Evolutionary conservation across 2,329 filamentous ascomycete species (phyloP).

Genomic region (Xylariales sp.): DNA sequence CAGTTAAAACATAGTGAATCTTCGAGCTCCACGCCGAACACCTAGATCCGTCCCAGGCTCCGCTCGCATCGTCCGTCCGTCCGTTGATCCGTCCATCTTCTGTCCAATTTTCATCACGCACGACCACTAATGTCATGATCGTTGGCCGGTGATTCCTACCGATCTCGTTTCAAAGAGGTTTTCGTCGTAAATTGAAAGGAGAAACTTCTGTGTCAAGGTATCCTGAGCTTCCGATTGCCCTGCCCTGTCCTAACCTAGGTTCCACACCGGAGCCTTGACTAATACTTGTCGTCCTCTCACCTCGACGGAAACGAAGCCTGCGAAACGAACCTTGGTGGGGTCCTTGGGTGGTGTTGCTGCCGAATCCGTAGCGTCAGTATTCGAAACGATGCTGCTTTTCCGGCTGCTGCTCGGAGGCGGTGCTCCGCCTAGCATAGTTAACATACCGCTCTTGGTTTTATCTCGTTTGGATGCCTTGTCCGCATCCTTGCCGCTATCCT

Average conservation of each 20-base stretch:
- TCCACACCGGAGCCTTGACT: constrained; percentile 71
- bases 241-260: constrained; percentile 35
- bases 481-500: constrained; percentile 32
- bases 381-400: constrained; percentile 30
- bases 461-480: constrained; percentile 33
- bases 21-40: no score
- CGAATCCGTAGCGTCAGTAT: constrained; percentile 36
- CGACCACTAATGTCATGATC: no score
- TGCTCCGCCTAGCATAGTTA: constrained; percentile 26
- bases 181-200: no score
- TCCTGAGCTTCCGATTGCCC: no score
- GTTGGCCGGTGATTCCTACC: no score
- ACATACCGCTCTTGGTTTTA: constrained; percentile 46
- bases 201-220: no score
- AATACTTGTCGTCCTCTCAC: constrained; percentile 72
- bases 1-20: no score
- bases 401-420: constrained; percentile 22
- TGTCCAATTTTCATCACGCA: no score
- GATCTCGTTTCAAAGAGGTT: no score
- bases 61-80: no score
- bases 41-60: no score
- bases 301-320: constrained; percentile 70
- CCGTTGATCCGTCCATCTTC: no score
- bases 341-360: constrained; percentile 38
- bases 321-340: constrained; percentile 61